Base-by-base conservation (phyloP, 2,329 filamentous ascomycete genomes). In the Curvularia verruculosa region DNA sequence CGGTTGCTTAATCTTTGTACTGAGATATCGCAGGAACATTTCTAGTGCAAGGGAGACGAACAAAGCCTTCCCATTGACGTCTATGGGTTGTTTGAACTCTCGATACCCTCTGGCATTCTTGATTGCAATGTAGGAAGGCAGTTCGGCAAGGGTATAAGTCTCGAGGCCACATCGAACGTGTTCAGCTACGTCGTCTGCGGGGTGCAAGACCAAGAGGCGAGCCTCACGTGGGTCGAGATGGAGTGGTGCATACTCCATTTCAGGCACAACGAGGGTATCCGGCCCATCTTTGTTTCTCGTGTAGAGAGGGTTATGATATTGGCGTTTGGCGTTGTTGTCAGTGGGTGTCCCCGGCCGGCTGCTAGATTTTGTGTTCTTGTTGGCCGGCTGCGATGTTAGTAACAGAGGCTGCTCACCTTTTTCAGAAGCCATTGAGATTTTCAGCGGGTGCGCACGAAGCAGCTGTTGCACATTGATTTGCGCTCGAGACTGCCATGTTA, bases 131-230 rank as follows among this genome's bases (percentile, higher is more conserved):
- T 34, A 44, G n/a, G 49, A 8, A 19, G 49, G 26, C 10, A 43
- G 19, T 18, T 51, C 49, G 3, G 39, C n/a, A 6, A 51, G 21
- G 39, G 5, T n/a, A 15, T 51, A 21, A n/a, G 28, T 51, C 29
- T 44, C 28, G 5, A 44, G 40, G 49, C 19, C 29, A 39, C 49
- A 51, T 15, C 26, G 19, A n/a, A 50, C 26, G 24, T 43, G 37
- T n/a, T 50, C 48, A 31, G 13, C n/a, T 18, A 7, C 18, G 13
- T 51, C 29, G 19, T 23, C 5, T 5, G 49, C 12, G 15, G 53
- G 46, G 21, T 51, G 47, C 23, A 55, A 39, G 59, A 44, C 72
- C 73, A 6, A 73, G 62, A 0, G 79, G 79, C 31, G 70, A 64
- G 18, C 52, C 19, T 55, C 48, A 18, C 31, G 21, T 19, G 45